Base-by-base conservation (phyloP, 306 rosid species). In the Glycine tomentella region DNA sequence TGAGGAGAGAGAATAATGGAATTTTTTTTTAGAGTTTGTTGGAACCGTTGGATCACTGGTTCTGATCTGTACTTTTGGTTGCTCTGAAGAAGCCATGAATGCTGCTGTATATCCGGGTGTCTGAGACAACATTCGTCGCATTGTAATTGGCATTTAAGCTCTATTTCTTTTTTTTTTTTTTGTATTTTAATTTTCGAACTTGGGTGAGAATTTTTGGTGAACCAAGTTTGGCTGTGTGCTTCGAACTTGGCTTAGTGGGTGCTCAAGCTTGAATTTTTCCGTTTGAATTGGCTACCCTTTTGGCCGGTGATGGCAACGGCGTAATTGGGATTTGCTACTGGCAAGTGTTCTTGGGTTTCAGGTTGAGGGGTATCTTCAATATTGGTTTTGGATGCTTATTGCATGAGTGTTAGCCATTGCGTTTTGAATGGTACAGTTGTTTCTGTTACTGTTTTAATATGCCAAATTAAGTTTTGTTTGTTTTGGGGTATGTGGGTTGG, bases 61-160 rank as follows among this genome's bases (percentile, higher is more conserved):
- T 83, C 64, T 80, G 88, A 74, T 93, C 92, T 84, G 88, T 81
- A 79, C 88, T 80, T 77, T 16, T 51, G 79, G 82, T 81, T 48
- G 48, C 80, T 51, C 67, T 31, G 81, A 77, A 82, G 69, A 49
- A 80, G 82, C 83, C 74, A 77, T 69, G 69, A 84, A 84, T 84
- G 93, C 85, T 20, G 20, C 20, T 83, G 79, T 82, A 87, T 96
- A 93, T 93, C 92, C 96, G 86, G 80, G 56, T 77, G 70, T 80
- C 81, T 56, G 55, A 71, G 65, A 17, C 88, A 25, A 50, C 87
- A 78, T 84, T 89, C 84, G 74, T 84, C 76, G 80, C 87, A 66
- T 82, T 79, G 89, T 45, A 67, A 51, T 52, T 77, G 81, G 72
- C 85, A 31, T 84, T 82, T 68, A 71, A 66, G 72, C 74, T 78